A percentile compares a stretch with the other conserved stretches of the same genome.
phyloP scores from a whole-genome alignment of 495 filamentous ascomycete species.

The Penicillium turbatum region DNA sequence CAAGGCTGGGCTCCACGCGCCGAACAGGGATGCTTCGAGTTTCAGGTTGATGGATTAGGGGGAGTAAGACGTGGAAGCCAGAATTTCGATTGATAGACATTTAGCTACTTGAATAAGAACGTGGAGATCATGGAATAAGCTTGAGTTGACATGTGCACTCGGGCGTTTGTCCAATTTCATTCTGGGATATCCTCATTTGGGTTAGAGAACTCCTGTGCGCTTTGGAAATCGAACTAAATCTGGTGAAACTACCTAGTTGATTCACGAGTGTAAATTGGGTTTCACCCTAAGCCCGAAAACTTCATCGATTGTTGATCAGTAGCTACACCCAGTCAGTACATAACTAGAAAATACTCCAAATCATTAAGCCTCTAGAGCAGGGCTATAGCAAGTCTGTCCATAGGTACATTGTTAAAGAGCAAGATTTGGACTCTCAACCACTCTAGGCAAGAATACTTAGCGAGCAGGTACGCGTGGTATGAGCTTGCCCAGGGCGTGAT shows the following conservation, averaged over 20 bases:
- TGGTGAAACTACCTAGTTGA: background rate
- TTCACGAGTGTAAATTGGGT: background rate
- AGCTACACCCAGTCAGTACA: too few relatives aligned
- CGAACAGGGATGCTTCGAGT: constrained; percentile 17
- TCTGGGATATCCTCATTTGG: background rate
- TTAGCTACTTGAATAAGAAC: background rate
- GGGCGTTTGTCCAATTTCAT: background rate
- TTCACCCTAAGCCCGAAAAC: too few relatives aligned
- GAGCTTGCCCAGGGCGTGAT: too few relatives aligned
- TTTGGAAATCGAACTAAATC: background rate
- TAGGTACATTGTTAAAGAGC: too few relatives aligned
- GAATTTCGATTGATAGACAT: background rate
- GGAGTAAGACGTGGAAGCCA: background rate
- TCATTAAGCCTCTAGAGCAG: too few relatives aligned
- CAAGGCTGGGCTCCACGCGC: constrained; percentile 26
- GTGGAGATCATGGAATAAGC: constrained; percentile 1
- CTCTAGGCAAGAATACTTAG: too few relatives aligned
- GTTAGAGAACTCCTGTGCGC: background rate
- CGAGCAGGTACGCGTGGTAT: too few relatives aligned
- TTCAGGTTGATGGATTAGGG: constrained; percentile 20
- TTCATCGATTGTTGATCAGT: background rate
- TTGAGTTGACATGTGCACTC: background rate
- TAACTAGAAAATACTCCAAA: too few relatives aligned
- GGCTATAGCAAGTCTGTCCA: too few relatives aligned
- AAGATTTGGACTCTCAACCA: too few relatives aligned